phyloP scores from a whole-genome alignment of 2,329 filamentous ascomycete genomes.

The Fusarium dlaminii region DNA sequence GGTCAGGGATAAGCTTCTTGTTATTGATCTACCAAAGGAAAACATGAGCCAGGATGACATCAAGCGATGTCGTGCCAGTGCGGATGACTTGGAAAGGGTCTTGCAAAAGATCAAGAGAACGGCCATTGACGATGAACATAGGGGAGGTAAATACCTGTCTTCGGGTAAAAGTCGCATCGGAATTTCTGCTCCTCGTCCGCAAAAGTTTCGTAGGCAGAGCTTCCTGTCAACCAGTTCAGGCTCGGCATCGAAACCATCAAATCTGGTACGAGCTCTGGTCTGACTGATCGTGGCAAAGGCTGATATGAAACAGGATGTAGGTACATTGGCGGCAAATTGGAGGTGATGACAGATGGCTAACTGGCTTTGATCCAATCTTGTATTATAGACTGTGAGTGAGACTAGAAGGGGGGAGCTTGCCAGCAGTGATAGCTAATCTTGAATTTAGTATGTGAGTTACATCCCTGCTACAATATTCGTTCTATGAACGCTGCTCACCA shows the following conservation, averaged over 20 bases:
- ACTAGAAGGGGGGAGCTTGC: background rate
- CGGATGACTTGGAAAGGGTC: background rate
- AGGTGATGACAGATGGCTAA: background rate
- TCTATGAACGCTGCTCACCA: background rate
- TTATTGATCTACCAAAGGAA: background rate
- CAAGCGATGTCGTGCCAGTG: background rate
- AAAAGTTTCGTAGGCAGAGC: background rate
- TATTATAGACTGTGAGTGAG: conserved; percentile 9
- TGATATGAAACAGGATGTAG: conserved; percentile 1
- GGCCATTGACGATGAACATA: background rate
- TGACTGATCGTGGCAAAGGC: background rate
- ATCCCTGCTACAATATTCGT: too few relatives aligned
- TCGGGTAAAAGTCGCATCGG: background rate
- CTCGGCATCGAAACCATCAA: background rate
- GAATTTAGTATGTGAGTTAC: background rate
- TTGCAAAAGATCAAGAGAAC: background rate
- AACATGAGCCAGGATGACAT: background rate
- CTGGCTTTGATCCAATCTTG: background rate
- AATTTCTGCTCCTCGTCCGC: background rate
- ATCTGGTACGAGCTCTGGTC: background rate
- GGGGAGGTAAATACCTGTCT: conserved; percentile 4
- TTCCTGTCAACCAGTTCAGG: background rate
- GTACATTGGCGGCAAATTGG: background rate
- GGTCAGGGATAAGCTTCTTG: conserved; percentile 9
- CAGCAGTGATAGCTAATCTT: background rate